These are phyloP conservation scores for Trypethelium eluteriae DNA, from an alignment of 495 filamentous ascomycete genomes.

Conservation along the genomic window DNA sequence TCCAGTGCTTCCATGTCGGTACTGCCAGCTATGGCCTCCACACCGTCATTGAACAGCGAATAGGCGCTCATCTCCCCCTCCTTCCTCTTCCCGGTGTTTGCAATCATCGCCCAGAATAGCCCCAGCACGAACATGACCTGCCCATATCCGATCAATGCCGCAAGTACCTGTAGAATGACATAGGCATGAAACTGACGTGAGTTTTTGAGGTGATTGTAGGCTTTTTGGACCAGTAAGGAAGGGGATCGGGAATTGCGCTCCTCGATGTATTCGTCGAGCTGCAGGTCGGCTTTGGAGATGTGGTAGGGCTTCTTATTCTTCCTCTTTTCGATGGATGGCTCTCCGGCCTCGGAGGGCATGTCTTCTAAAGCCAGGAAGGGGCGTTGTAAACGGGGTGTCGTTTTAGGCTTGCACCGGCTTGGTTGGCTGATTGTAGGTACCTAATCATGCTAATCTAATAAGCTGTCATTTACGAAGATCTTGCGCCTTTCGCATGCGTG, in stretches of 20 bases:
- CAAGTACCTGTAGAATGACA: slow-evolving; percentile 26
- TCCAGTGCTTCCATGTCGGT: slow-evolving; percentile 4
- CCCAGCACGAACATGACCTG: slow-evolving; percentile 34
- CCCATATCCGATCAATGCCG: slow-evolving; percentile 30
- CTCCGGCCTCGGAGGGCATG: too few species aligned
- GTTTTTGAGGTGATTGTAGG: slow-evolving; percentile 24
- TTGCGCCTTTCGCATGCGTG: too few species aligned
- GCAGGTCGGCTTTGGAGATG: slow-evolving; percentile 32
- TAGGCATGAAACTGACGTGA: slow-evolving; percentile 35
- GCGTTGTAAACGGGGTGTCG: too few species aligned
- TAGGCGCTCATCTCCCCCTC: slow-evolving; percentile 35
- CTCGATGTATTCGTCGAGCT: slow-evolving; percentile 34
- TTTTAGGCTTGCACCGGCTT: too few species aligned
- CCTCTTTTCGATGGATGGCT: background rate
- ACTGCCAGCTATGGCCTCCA: slow-evolving; percentile 22
- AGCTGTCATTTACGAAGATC: too few species aligned
- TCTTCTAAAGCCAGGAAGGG: too few species aligned
- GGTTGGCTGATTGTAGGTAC: too few species aligned
- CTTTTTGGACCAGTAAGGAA: slow-evolving; percentile 26
- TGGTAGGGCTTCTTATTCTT: slow-evolving; percentile 30
- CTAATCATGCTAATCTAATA: too few species aligned
- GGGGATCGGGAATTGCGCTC: slow-evolving; percentile 31
- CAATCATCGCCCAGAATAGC: slow-evolving; percentile 35
- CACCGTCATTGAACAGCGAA: slow-evolving; percentile 32
- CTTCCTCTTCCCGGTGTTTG: slow-evolving; percentile 32